Evolutionary conservation across 192 early-diverging fungal genomes (phyloP).

Genomic region (Gonapodya sp.): DNA sequence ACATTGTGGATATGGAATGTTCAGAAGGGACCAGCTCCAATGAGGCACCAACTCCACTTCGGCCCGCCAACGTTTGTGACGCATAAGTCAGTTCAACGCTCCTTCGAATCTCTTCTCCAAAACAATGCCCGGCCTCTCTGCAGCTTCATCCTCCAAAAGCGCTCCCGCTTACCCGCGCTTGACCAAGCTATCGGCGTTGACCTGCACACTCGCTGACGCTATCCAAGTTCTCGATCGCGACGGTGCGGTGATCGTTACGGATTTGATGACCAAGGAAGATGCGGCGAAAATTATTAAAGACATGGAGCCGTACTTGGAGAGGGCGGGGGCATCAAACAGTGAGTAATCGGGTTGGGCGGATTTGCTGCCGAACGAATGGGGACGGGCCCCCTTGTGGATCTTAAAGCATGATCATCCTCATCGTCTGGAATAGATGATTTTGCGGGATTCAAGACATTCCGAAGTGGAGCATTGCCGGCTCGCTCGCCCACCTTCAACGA

Average conservation of each 20-base stretch:
- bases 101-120: no score
- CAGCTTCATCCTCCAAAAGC: not conserved
- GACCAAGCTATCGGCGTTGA: not conserved
- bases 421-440: not conserved
- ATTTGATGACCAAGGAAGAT: not conserved
- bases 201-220: not conserved
- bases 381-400: not conserved
- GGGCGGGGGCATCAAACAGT: not conserved
- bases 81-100: no score
- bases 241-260: not conserved
- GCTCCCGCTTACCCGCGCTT: not conserved
- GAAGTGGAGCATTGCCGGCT: not conserved
- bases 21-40: no score
- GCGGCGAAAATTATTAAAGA: not conserved
- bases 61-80: no score
- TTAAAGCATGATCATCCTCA: not conserved
- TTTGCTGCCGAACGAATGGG: not conserved
- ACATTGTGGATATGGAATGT: no score
- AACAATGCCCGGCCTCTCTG: not conserved
- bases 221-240: not conserved
- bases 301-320: not conserved
- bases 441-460: not conserved
- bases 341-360: not conserved
- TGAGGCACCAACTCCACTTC: not conserved
- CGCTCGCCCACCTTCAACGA: constrained; percentile 8